A percentile compares a stretch with the other conserved stretches of the same genome.
Evolutionary conservation across 257 asterid species (phyloP).

Genomic region (Solanum sejunctum): DNA sequence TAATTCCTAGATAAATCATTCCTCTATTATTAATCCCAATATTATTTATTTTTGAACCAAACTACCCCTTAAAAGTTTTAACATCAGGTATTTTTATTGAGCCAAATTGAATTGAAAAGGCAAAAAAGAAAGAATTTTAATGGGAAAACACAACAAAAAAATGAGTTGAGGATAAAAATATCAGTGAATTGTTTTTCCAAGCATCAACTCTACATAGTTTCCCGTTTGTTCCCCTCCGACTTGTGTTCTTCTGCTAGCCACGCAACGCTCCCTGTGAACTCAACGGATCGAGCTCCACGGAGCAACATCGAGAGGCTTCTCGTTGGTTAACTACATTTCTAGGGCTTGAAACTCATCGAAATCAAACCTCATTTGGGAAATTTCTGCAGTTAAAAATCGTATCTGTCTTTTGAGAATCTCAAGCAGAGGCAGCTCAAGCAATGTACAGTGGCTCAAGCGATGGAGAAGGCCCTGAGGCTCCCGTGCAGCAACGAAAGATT

Average conservation of each 20-base stretch:
- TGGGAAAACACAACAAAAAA: neutral
- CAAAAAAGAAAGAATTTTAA: neutral
- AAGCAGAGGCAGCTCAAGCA: neutral
- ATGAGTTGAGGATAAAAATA: neutral
- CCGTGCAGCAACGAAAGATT: conserved; percentile 56
- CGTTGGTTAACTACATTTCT: neutral
- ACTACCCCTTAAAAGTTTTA: too few species aligned
- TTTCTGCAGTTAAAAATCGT: neutral
- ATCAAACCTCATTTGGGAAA: neutral
- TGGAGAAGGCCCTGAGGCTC: conserved; percentile 48
- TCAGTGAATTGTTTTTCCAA: neutral
- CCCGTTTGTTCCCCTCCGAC: neutral
- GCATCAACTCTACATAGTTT: neutral
- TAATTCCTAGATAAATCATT: too few species aligned
- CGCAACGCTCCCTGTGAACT: neutral
- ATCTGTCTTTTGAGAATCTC: neutral
- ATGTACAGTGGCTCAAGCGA: conserved; percentile 82
- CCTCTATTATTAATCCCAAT: too few species aligned
- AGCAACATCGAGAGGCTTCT: neutral
- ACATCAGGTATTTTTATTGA: too few species aligned
- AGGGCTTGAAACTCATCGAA: neutral
- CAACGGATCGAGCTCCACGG: neutral
- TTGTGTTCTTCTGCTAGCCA: neutral
- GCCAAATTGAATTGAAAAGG: neutral
- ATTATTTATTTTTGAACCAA: too few species aligned